Percentiles rank a stretch among this genome's conserved stretches.
These are phyloP conservation scores for Cenchrus americanus DNA, from an alignment of 176 grass and related monocot genomes.

Conservation along the genomic window DNA sequence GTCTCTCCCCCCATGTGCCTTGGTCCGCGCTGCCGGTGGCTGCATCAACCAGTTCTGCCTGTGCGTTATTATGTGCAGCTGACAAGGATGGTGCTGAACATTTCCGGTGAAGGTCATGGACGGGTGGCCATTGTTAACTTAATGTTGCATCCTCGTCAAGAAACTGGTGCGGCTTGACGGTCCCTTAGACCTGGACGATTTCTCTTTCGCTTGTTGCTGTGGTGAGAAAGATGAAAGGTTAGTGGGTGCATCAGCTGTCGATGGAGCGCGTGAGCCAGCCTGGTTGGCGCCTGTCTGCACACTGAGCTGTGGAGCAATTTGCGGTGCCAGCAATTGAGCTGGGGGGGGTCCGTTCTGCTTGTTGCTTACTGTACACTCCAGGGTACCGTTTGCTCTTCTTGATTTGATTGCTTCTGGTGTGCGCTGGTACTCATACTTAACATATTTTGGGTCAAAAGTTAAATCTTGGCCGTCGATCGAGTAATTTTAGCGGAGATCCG, in stretches of 20 bases:
- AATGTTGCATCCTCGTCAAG: background rate
- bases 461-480: too few relatives aligned
- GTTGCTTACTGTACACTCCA: too few relatives aligned
- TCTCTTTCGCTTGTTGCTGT: background rate
- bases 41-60: background rate
- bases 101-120: background rate
- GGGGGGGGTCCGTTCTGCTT: too few relatives aligned
- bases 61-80: background rate
- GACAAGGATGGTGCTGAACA: background rate
- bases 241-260: slow-evolving; percentile 28
- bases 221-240: background rate
- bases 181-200: background rate
- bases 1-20: slow-evolving; percentile 31
- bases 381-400: too few relatives aligned
- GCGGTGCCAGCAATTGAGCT: too few relatives aligned
- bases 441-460: too few relatives aligned
- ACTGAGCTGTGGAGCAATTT: background rate
- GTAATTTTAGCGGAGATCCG: too few relatives aligned
- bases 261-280: slow-evolving; percentile 35
- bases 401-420: too few relatives aligned
- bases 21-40: background rate
- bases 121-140: background rate
- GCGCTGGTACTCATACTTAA: too few relatives aligned
- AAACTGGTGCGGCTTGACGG: background rate
- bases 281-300: slow-evolving; percentile 5